phyloP scores from a whole-genome alignment of 2,329 filamentous ascomycete genomes.

The Fusarium caatingaense region DNA sequence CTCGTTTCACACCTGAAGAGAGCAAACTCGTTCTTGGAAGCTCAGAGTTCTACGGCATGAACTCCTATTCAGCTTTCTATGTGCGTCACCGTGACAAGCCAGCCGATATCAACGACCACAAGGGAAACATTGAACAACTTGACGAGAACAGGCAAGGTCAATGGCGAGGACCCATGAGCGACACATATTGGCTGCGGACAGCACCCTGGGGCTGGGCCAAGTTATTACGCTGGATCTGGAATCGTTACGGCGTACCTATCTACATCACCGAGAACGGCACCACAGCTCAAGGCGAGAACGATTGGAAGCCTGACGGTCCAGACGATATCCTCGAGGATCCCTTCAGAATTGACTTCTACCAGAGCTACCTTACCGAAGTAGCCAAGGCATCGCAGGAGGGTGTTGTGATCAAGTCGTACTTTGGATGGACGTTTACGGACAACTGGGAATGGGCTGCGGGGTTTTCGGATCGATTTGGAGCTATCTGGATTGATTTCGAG shows the following conservation, averaged over 20 bases:
- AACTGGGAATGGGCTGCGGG: background rate
- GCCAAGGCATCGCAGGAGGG: background rate
- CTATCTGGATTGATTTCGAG: background rate
- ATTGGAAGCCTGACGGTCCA: background rate
- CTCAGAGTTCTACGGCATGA: background rate
- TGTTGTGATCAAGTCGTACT: background rate
- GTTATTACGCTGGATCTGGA: background rate
- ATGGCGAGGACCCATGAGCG: background rate
- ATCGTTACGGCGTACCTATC: background rate
- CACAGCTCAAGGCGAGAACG: background rate
- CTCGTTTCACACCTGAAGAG: background rate
- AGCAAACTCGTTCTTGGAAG: background rate
- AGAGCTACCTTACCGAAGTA: background rate
- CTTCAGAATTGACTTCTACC: background rate
- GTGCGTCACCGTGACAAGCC: background rate
- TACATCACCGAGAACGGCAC: background rate
- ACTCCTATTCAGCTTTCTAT: background rate
- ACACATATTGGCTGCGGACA: background rate
- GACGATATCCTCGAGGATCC: background rate
- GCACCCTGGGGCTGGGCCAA: background rate
- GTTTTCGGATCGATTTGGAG: background rate
- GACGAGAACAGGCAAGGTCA: background rate
- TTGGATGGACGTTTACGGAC: background rate
- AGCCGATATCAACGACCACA: background rate
- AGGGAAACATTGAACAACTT: background rate